Percentiles rank a stretch among this genome's conserved stretches.
Evolutionary conservation across 2,329 filamentous ascomycete genomes (phyloP).

Genomic region (Botryotinia calthae): DNA sequence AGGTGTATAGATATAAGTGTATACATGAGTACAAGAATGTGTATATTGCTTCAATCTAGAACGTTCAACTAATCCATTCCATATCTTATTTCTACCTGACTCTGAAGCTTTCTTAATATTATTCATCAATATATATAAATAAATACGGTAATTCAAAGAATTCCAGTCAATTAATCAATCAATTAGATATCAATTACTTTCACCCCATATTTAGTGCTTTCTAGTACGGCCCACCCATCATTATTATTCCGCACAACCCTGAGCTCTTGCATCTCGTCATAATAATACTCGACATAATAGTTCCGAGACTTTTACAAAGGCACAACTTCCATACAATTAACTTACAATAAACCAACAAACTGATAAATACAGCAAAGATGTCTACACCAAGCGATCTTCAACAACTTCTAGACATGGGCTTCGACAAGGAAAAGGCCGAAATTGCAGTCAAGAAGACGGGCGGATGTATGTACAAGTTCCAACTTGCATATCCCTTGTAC

Average conservation of each 20-base stretch:
- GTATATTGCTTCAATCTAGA: background rate
- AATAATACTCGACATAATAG: conserved; percentile 8
- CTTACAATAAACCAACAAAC: background rate
- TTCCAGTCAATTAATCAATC: background rate
- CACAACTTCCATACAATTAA: background rate
- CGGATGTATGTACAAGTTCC: conserved; percentile 57
- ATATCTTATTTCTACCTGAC: background rate
- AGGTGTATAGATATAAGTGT: background rate
- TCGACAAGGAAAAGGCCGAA: conserved; percentile 77
- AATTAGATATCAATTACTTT: background rate
- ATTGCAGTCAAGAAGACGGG: conserved; percentile 82
- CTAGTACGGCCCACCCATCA: background rate
- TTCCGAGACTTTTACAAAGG: background rate
- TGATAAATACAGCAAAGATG: conserved; percentile 40
- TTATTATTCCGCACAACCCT: conserved; percentile 4
- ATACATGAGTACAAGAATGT: background rate
- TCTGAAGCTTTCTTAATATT: background rate
- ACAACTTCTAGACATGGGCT: conserved; percentile 68
- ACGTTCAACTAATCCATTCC: background rate
- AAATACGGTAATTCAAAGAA: background rate
- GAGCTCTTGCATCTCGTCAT: background rate
- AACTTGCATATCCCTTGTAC: background rate
- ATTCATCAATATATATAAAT: background rate
- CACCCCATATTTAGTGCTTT: background rate
- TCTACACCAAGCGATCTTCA: conserved; percentile 57